phyloP scores from a whole-genome alignment of 176 grass and related monocot genomes.

The Hordeum marinum region DNA sequence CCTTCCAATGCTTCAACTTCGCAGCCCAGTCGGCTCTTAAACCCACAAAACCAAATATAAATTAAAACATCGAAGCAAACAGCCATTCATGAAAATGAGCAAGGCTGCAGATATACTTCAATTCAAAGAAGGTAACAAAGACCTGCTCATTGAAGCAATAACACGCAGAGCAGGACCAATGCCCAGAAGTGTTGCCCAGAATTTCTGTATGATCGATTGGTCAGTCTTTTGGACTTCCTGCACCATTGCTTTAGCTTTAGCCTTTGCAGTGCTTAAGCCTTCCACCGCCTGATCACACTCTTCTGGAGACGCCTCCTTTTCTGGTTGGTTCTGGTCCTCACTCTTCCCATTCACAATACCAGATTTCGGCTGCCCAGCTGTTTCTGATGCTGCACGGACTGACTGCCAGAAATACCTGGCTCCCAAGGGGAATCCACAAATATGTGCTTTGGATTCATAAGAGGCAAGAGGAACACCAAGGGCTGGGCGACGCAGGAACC shows the following conservation, averaged over 20 bases:
- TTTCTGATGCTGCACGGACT: conserved; percentile 29
- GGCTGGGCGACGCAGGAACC: conserved; percentile 20
- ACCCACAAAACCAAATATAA: conserved; percentile 36
- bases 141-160: conserved; percentile 97
- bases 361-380: conserved; percentile 33
- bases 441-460: conserved; percentile 29
- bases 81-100: conserved; percentile 14
- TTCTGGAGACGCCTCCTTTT: conserved; percentile 78
- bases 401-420: conserved; percentile 55
- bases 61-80: conserved; percentile 13
- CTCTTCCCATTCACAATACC: conserved; percentile 16
- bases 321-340: conserved; percentile 55
- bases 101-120: conserved; percentile 5
- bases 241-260: conserved; percentile 76
- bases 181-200: conserved; percentile 70
- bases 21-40: conserved; percentile 74
- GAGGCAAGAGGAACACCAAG: conserved; percentile 15
- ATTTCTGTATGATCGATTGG: conserved; percentile 47
- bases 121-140: conserved; percentile 9
- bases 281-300: conserved; percentile 92
- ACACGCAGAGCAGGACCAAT: conserved; percentile 71
- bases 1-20: conserved; percentile 89
- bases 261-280: conserved; percentile 81
- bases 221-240: conserved; percentile 58
- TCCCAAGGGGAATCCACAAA: conserved; percentile 46